A percentile compares a stretch with the other conserved stretches of the same genome.
These are phyloP conservation scores for Trametes coccinea DNA, from an alignment of 768 basidiomycete genomes.

Conservation along the genomic window DNA sequence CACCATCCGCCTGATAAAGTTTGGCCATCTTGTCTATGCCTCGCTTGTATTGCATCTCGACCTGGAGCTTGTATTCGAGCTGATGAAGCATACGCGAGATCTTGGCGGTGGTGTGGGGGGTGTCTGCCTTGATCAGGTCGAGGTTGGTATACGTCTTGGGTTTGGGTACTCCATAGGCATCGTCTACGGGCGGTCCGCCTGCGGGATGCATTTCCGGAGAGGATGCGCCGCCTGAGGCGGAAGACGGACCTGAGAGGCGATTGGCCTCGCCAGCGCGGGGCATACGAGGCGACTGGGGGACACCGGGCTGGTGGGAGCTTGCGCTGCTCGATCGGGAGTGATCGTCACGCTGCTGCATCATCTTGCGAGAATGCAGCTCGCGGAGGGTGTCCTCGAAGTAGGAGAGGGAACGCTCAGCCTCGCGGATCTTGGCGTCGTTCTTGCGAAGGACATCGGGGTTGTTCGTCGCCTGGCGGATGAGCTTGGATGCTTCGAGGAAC, in stretches of 20 bases:
- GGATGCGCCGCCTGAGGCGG: slow-evolving; percentile 24
- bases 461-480: slow-evolving; percentile 75
- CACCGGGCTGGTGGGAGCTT: slow-evolving; percentile 23
- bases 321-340: slow-evolving; percentile 51
- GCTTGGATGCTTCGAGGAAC: slow-evolving; percentile 82
- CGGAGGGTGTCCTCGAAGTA: slow-evolving; percentile 88
- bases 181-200: slow-evolving; percentile 27
- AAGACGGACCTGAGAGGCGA: slow-evolving; percentile 22
- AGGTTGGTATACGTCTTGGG: slow-evolving; percentile 77
- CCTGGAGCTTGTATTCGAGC: slow-evolving; percentile 98
- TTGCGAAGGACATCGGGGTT: slow-evolving; percentile 85
- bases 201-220: slow-evolving; percentile 32
- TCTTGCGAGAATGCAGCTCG: slow-evolving; percentile 78
- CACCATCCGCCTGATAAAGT: slow-evolving; percentile 93
- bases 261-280: slow-evolving; percentile 14
- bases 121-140: slow-evolving; percentile 97
- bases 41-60: slow-evolving; percentile 96
- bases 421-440: slow-evolving; percentile 83
- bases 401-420: slow-evolving; percentile 77
- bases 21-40: slow-evolving; percentile 99
- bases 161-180: slow-evolving; percentile 45
- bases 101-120: slow-evolving; percentile 92
- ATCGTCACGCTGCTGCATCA: slow-evolving; percentile 56
- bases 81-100: slow-evolving; percentile 98
- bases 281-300: slow-evolving; percentile 26